Evolutionary conservation across 306 rosid species (phyloP), one percentile per base, ranked within the genome.

Genomic region (Corylus avellana): DNA sequence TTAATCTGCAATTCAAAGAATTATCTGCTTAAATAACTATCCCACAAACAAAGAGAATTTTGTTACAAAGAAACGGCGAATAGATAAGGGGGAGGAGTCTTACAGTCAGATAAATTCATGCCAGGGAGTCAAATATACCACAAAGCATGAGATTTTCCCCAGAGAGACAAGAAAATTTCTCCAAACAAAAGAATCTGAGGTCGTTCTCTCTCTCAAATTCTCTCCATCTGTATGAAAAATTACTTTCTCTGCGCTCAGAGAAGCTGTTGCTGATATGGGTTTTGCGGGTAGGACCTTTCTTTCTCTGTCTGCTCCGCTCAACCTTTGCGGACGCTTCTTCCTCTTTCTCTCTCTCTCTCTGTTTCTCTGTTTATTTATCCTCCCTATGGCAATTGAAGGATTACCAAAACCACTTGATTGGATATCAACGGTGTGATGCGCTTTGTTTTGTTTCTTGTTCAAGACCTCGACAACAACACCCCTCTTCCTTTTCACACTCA

Each of bases 331-430:
- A 78, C 35, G 76, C 66, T 83, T 70, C 76, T 56, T 64, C 35
- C 22, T 50, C 29, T 16, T 20, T 44, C 27, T 1, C 49, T 58
- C 61, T 54, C 44, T 63, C 7, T 70, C 18, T 48, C 48, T 17
- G 2, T 27, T 20, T 54, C 74, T 22, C 7, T 49, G 67, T 29
- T 42, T 78, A 82, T 82, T 79, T 85, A 85, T 88, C 87, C 79
- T 81, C 29, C 80, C 73, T 56, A 66, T 61, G 66, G 75, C 11
- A 64, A 78, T 73, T 32, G 44, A 74, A 75, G 75, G 12, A 69
- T 47, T 49, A 81, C 84, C 67, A 35, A 37, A 53, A 35, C 87
- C 89, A 86, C 79, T 62, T n/a, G 86, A 85, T 88, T 70, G 7
- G 3, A 2, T 80, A 35, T 17, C 44, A 64, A 49, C 81, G 84